phyloP scores from a whole-genome alignment of 305 asterid genomes.

The Ajuga reptans region DNA sequence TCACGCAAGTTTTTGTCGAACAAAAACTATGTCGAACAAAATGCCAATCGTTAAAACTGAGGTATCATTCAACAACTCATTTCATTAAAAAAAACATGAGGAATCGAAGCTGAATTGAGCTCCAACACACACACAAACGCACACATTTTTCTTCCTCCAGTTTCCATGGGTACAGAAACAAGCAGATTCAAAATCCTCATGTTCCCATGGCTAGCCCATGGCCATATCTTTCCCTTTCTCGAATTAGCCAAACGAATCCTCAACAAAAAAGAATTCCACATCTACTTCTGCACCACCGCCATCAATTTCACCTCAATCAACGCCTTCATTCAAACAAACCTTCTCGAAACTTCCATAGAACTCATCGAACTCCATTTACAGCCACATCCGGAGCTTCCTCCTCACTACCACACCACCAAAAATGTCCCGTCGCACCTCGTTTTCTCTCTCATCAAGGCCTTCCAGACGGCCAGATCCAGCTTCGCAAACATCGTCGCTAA shows the following conservation, averaged over 20 bases:
- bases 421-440: slow-evolving; percentile 19
- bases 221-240: slow-evolving; percentile 21
- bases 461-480: slow-evolving; percentile 19
- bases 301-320: slow-evolving; percentile 20
- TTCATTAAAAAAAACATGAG: too few relatives aligned
- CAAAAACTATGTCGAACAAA: too few relatives aligned
- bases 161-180: background rate
- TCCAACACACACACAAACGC: too few relatives aligned
- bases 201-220: slow-evolving; percentile 13
- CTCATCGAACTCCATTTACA: slow-evolving; percentile 21
- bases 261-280: slow-evolving; percentile 15
- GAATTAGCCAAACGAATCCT: slow-evolving; percentile 26
- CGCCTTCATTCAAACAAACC: background rate
- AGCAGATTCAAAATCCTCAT: background rate
- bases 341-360: background rate
- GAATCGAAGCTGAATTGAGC: too few relatives aligned
- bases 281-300: slow-evolving; percentile 24
- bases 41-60: too few relatives aligned
- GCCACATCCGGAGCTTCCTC: slow-evolving; percentile 21
- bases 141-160: too few relatives aligned
- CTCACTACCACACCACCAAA: slow-evolving; percentile 28
- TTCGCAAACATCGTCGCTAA: slow-evolving; percentile 10
- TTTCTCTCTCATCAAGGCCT: slow-evolving; percentile 16
- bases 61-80: too few relatives aligned
- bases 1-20: too few relatives aligned